Evolutionary conservation across 2,329 filamentous ascomycete genomes (phyloP).

Genomic region (Emmonsia crescens): DNA sequence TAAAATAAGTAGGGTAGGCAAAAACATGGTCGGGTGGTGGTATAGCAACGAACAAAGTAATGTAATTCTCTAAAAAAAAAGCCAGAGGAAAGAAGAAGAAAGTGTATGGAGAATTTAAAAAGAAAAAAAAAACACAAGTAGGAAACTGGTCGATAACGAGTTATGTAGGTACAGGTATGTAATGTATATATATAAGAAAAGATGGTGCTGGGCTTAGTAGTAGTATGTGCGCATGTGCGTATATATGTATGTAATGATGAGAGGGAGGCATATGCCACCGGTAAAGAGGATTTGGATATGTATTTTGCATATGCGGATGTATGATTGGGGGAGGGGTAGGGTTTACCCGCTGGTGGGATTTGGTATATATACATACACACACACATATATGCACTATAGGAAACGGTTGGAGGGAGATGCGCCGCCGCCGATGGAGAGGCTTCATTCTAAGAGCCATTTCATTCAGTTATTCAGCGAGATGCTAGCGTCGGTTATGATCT

Average conservation of each 20-base stretch:
- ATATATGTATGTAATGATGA: neutral
- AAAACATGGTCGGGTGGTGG: too few species aligned
- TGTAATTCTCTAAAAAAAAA: neutral
- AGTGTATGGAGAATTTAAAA: neutral
- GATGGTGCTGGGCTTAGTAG: neutral
- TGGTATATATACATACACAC: neutral
- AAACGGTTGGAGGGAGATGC: neutral
- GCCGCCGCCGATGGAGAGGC: too few species aligned
- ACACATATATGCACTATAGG: too few species aligned
- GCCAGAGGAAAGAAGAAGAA: neutral
- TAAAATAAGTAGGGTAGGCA: neutral
- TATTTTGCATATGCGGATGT: neutral
- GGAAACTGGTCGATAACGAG: neutral
- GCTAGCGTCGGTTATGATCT: constrained; percentile 53
- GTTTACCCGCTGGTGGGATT: neutral
- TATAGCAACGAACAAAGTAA: neutral
- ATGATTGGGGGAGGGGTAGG: too few species aligned
- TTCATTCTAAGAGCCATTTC: neutral
- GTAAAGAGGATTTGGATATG: neutral
- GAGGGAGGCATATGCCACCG: neutral
- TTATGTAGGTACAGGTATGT: neutral
- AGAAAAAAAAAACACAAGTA: too few species aligned
- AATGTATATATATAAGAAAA: neutral
- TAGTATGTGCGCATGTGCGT: neutral
- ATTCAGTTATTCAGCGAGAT: constrained; percentile 30